Conservation (phyloP, 2,329 filamentous ascomycete species). For the Penicillium sp. region DNA sequence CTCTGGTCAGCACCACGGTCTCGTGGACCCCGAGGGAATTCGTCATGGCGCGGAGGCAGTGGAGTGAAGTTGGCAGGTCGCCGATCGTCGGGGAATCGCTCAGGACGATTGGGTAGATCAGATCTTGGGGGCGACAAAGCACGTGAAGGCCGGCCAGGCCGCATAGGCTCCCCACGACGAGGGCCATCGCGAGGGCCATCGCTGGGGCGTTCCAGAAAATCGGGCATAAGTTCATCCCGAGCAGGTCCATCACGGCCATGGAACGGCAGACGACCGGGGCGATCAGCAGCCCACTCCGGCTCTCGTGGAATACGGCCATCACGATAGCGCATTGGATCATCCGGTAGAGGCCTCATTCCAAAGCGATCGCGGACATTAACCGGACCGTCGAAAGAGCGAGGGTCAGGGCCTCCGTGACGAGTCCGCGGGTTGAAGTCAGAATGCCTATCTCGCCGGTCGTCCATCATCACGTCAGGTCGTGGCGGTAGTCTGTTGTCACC, state of each 20-base stretch:
- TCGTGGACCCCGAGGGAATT: slow-evolving; percentile 52
- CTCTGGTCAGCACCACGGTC: slow-evolving; percentile 37
- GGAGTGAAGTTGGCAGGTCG: slow-evolving; percentile 26
- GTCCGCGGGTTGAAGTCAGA: slow-evolving; percentile 34
- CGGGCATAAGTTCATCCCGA: slow-evolving; percentile 34
- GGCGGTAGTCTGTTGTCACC: slow-evolving; percentile 35
- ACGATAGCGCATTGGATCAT: slow-evolving; percentile 40
- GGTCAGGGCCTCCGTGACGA: slow-evolving; percentile 37
- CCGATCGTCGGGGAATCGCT: slow-evolving; percentile 37
- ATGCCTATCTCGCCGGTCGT: slow-evolving; percentile 38
- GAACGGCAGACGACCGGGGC: slow-evolving; percentile 30
- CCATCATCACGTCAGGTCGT: slow-evolving; percentile 37
- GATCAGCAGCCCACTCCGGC: slow-evolving; percentile 35
- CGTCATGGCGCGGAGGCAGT: slow-evolving; percentile 36
- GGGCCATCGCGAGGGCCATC: slow-evolving; percentile 29
- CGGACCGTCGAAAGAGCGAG: slow-evolving; percentile 34
- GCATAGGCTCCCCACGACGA: slow-evolving; percentile 28
- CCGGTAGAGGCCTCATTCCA: slow-evolving; percentile 28
- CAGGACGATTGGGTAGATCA: slow-evolving; percentile 33
- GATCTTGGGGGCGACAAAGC: slow-evolving; percentile 26
- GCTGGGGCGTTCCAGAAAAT: slow-evolving; percentile 26
- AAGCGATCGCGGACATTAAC: slow-evolving; percentile 34
- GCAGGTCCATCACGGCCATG: slow-evolving; percentile 27
- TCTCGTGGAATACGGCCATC: slow-evolving; percentile 34
- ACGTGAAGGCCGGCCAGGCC: slow-evolving; percentile 25